A percentile compares a stretch with the other conserved stretches of the same genome.
Conservation (phyloP, 805 yeast genomes). For the Candida hungchunana region DNA sequence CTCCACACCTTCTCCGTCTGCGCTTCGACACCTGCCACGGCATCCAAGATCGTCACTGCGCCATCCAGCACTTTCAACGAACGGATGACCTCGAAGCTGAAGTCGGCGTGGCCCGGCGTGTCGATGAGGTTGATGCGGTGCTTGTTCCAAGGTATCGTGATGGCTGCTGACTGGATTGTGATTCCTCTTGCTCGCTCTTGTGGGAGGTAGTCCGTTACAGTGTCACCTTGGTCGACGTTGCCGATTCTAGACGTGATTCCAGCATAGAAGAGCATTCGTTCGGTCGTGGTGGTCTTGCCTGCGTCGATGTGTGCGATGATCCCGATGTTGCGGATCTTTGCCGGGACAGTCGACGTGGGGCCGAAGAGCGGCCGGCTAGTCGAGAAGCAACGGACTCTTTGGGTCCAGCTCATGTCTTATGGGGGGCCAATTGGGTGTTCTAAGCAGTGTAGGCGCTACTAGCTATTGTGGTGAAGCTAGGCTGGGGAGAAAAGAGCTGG, state of each 20-base stretch:
- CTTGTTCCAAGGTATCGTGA: constrained; percentile 80
- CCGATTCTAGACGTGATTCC: constrained; percentile 82
- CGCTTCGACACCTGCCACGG: constrained; percentile 97
- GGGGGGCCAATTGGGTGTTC: not conserved
- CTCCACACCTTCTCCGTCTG: constrained; percentile 97
- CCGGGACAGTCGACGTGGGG: constrained; percentile 2
- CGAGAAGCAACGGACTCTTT: constrained; percentile 2
- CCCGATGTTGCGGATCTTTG: constrained; percentile 75
- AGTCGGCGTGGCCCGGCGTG: constrained; percentile 98
- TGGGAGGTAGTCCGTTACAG: constrained; percentile 87
- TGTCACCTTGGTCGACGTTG: constrained; percentile 94
- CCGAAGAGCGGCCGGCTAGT: not conserved
- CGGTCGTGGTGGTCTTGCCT: constrained; percentile 97
- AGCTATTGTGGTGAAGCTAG: no score
- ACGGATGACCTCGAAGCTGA: constrained; percentile 88
- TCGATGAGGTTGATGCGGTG: constrained; percentile 83
- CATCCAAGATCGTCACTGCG: constrained; percentile 87
- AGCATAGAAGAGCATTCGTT: constrained; percentile 85
- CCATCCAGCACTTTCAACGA: constrained; percentile 92
- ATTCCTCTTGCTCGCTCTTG: constrained; percentile 92
- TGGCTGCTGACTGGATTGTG: constrained; percentile 95
- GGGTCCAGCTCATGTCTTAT: constrained; percentile 1
- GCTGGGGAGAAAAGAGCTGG: no score
- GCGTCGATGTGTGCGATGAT: constrained; percentile 99
- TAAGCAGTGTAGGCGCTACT: not conserved